These are phyloP conservation scores for Fibroporia radiculosa DNA, from an alignment of 768 basidiomycete species.

Conservation along the genomic window DNA sequence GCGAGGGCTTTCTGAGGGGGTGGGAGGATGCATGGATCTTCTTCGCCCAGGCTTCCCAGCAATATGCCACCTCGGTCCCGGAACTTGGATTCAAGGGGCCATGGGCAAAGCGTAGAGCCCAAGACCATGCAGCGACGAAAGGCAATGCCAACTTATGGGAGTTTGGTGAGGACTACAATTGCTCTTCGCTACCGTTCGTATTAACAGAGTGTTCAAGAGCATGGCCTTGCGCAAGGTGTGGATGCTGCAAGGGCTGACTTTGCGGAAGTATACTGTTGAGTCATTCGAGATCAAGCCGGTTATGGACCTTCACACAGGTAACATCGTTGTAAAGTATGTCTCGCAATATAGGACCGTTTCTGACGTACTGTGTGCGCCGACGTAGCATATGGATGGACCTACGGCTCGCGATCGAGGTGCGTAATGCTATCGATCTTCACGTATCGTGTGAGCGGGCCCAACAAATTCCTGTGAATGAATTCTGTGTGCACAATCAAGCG, in stretches of 20 bases:
- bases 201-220: slow-evolving; percentile 38
- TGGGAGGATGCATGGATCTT: slow-evolving; percentile 69
- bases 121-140: slow-evolving; percentile 35
- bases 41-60: slow-evolving; percentile 24
- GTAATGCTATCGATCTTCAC: slow-evolving; percentile 16
- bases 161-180: slow-evolving; percentile 34
- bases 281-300: not conserved
- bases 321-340: not conserved
- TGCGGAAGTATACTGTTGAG: slow-evolving; percentile 19
- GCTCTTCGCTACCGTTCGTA: not conserved
- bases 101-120: slow-evolving; percentile 43
- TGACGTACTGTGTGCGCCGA: not conserved
- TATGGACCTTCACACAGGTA: not conserved
- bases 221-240: slow-evolving; percentile 55
- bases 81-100: slow-evolving; percentile 60
- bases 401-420: slow-evolving; percentile 13
- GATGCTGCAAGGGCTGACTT: slow-evolving; percentile 35
- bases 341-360: not conserved
- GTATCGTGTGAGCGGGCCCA: slow-evolving; percentile 10
- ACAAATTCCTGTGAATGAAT: slow-evolving; percentile 10
- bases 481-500: slow-evolving; percentile 16
- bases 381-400: no score
- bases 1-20: slow-evolving; percentile 54
- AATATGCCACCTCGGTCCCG: slow-evolving; percentile 23
- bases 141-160: slow-evolving; percentile 53